Conservation (phyloP, 257 asterid species). For the Primulina huaijiensis region DNA sequence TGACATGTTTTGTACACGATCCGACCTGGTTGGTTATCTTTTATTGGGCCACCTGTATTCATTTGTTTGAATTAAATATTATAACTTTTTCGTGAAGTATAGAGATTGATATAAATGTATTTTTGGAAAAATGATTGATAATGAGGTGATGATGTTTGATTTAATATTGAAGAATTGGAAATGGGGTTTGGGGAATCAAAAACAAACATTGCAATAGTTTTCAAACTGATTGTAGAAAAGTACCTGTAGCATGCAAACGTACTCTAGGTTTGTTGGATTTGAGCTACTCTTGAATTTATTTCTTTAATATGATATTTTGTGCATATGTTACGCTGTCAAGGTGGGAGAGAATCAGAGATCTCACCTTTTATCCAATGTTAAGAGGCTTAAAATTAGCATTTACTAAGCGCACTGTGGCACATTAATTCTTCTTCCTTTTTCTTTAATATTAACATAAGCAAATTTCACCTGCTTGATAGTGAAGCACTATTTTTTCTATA, state of each 20-base stretch:
- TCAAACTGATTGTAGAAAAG: background rate
- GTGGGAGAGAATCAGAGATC: background rate
- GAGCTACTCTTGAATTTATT: background rate
- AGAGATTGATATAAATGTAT: background rate
- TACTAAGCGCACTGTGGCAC: background rate
- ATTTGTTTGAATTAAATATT: background rate
- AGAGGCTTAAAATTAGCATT: background rate
- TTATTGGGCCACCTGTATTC: background rate
- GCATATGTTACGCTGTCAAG: background rate
- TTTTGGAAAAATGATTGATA: background rate
- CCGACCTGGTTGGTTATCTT: background rate
- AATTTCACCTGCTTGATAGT: background rate
- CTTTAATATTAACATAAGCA: background rate
- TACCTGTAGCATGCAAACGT: background rate
- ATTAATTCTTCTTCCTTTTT: background rate
- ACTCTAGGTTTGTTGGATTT: too few species aligned
- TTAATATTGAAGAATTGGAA: too few species aligned
- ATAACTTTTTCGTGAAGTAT: background rate
- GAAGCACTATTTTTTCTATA: background rate
- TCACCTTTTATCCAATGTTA: background rate
- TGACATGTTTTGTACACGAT: background rate
- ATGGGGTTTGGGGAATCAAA: too few species aligned
- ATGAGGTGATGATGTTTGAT: background rate
- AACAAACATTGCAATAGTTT: too few species aligned
- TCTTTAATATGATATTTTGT: background rate